A percentile compares a stretch with the other conserved stretches of the same genome.
phyloP scores from a whole-genome alignment of 495 filamentous ascomycete genomes.

The Lasiosphaeris hirsuta region DNA sequence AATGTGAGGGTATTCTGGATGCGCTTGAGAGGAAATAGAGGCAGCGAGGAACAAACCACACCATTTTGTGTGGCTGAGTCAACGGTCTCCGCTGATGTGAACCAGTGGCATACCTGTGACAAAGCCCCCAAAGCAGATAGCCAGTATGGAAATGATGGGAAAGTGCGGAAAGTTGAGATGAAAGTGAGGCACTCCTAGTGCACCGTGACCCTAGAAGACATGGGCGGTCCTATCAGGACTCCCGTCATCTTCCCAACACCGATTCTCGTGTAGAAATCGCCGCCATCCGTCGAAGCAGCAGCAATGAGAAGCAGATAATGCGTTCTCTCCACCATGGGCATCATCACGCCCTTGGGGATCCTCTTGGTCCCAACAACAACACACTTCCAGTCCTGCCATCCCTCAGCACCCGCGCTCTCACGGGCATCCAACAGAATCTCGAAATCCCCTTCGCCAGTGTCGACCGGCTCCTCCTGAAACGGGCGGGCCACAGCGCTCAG shows the following conservation, averaged over 20 bases:
- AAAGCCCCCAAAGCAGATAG: too few relatives aligned
- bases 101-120: too few relatives aligned
- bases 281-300: not conserved
- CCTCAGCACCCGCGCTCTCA: not conserved
- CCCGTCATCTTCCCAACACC: constrained; percentile 4
- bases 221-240: not conserved
- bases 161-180: too few relatives aligned
- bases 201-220: not conserved
- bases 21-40: too few relatives aligned
- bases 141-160: too few relatives aligned
- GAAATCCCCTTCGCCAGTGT: not conserved
- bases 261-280: not conserved
- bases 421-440: not conserved
- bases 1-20: too few relatives aligned
- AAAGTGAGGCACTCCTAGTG: not conserved
- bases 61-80: too few relatives aligned
- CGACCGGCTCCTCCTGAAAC: not conserved
- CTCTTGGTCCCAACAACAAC: not conserved
- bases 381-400: not conserved
- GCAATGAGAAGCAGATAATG: not conserved
- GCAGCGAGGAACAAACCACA: too few relatives aligned
- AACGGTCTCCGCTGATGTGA: too few relatives aligned
- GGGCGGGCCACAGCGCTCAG: not conserved
- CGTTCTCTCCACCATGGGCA: not conserved
- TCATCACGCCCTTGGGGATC: not conserved